Percentiles rank a stretch among this genome's conserved stretches.
phyloP scores from a whole-genome alignment of 139 green algal genomes.

The Picochlorum sp. region DNA sequence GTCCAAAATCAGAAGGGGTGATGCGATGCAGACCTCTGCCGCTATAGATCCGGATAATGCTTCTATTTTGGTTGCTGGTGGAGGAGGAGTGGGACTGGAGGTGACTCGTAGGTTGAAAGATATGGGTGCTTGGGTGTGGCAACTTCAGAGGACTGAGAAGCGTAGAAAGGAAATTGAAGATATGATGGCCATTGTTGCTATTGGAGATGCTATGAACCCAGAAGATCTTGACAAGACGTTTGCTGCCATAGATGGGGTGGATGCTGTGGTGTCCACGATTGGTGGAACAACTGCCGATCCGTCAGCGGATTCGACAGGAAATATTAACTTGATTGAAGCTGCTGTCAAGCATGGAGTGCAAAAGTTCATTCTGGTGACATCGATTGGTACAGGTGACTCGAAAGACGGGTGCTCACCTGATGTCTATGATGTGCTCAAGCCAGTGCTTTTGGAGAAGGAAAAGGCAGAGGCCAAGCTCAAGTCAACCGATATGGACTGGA shows the following conservation, averaged over 20 bases:
- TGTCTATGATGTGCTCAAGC: slow-evolving; percentile 87
- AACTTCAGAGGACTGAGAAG: slow-evolving; percentile 74
- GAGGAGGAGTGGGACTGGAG: slow-evolving; percentile 76
- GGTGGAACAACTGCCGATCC: slow-evolving; percentile 73
- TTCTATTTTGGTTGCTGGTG: slow-evolving; percentile 81
- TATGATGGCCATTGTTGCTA: slow-evolving; percentile 85
- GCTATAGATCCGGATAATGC: slow-evolving; percentile 80
- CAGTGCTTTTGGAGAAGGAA: slow-evolving; percentile 90
- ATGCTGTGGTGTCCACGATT: slow-evolving; percentile 86
- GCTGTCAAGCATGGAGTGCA: slow-evolving; percentile 79
- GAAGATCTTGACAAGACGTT: slow-evolving; percentile 68
- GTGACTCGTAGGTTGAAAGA: slow-evolving; percentile 80
- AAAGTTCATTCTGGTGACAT: slow-evolving; percentile 96
- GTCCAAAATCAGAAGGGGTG: too few species aligned
- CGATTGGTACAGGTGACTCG: slow-evolving; percentile 80
- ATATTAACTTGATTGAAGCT: slow-evolving; percentile 95
- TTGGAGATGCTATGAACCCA: slow-evolving; percentile 74
- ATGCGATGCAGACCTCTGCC: neutral
- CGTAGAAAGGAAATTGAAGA: slow-evolving; percentile 78
- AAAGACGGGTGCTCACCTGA: slow-evolving; percentile 56
- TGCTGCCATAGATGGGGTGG: slow-evolving; percentile 69
- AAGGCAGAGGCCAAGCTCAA: slow-evolving; percentile 80
- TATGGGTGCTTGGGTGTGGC: slow-evolving; percentile 92
- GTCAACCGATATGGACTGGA: slow-evolving; percentile 56
- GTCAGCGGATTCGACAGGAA: slow-evolving; percentile 70